Base-by-base conservation (phyloP, 2,329 filamentous ascomycete genomes). In the Penicillium hordei region DNA sequence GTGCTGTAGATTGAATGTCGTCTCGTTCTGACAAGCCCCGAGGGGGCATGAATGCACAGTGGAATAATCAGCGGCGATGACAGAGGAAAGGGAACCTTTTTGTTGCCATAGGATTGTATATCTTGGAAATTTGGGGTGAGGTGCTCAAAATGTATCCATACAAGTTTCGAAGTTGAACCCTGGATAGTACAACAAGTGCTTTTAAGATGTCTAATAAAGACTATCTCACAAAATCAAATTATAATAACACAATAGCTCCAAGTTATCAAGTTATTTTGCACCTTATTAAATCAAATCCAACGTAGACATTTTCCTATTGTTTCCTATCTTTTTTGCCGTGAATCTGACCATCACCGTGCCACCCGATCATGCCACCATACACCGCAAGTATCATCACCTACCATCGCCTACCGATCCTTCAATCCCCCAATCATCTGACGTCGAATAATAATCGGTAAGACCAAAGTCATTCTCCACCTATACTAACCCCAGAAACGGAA, bases 301-400 rank as follows among this genome's bases (percentile, higher is more conserved):
- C 15, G 5, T 27, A 19, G 6, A 36, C 5, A 1, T 12, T 39
- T 19, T 4, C 5, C 19, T 23, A 1, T 13, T 23, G 19, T 31
- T 31, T 48, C 40, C 33, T 34, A 25, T 13, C n/a, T n/a, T n/a
- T 46, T 38, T 31, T 38, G 12, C 13, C 29, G 33, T 17, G 33
- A 48, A 50, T 55, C 44, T 50, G 52, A 23, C 52, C 52, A 55
- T 29, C 39, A 56, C 36, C 52, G 23, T 51, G 21, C 53, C 53
- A 56, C 53, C 53, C 44, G 46, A 52, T 56, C 53, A 56, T 44
- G 46, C 53, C 55, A 57, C 25, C 38, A 15, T 29, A 42, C 29
- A 36, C 34, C 27, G 5, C 29, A 43, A 39, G 25, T 31, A 12
- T 19, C 5, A 33, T 33, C 31, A 3, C 21, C 21, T 23, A 33